Conservation (phyloP, 2,329 filamentous ascomycete species). For the Hypomyces perniciosus region DNA sequence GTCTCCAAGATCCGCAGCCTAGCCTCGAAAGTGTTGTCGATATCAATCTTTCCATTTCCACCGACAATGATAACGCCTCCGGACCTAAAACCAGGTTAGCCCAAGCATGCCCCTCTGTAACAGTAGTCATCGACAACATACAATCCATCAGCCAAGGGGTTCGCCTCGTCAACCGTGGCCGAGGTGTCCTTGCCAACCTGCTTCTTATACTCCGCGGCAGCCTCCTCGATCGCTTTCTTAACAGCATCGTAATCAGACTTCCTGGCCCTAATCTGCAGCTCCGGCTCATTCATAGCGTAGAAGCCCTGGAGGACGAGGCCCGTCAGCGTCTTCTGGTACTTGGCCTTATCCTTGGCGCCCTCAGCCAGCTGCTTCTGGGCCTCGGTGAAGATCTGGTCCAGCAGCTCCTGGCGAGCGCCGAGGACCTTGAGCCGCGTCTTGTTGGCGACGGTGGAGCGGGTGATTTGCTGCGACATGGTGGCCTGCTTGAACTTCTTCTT, state of each 20-base stretch:
- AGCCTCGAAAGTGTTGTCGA: constrained; percentile 97
- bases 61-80: constrained; percentile 79
- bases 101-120: background rate
- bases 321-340: constrained; percentile 73
- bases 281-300: constrained; percentile 79
- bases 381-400: constrained; percentile 83
- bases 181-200: constrained; percentile 63
- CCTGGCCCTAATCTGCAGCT: constrained; percentile 67
- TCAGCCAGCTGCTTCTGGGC: constrained; percentile 64
- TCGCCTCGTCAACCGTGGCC: constrained; percentile 69
- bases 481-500: constrained; percentile 99
- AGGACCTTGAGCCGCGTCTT: constrained; percentile 90
- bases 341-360: constrained; percentile 60
- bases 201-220: constrained; percentile 78
- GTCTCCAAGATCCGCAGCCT: constrained; percentile 79
- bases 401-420: constrained; percentile 77
- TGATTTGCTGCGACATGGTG: constrained; percentile 97
- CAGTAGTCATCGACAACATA: constrained; percentile 44
- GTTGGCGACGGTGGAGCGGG: constrained; percentile 91
- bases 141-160: constrained; percentile 75
- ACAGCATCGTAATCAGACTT: constrained; percentile 72
- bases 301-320: constrained; percentile 82
- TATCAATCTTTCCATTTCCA: constrained; percentile 86
- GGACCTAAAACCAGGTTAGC: constrained; percentile 49
- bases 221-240: constrained; percentile 72